phyloP scores from a whole-genome alignment of 225 moss, liverwort and hornwort genomes.

The Asterella californica region DNA sequence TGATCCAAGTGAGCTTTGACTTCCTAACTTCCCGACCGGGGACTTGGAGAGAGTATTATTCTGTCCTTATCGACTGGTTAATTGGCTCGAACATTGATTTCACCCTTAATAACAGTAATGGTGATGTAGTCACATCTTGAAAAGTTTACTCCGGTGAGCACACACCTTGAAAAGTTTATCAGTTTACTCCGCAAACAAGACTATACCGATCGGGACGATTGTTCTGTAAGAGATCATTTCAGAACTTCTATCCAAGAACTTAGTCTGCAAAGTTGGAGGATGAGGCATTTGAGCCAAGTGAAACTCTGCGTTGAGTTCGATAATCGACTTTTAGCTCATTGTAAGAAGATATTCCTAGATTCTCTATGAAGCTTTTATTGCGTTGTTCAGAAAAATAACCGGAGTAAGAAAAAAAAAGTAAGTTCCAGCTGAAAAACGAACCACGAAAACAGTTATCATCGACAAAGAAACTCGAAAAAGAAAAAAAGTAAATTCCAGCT shows the following conservation, averaged over 20 bases:
- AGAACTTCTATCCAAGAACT: background rate
- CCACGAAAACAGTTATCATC: no score
- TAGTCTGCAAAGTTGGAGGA: constrained; percentile 53
- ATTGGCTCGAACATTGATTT: constrained; percentile 62
- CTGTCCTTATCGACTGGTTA: constrained; percentile 71
- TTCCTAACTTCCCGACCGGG: constrained; percentile 72
- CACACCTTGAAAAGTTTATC: constrained; percentile 44
- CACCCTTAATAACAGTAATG: constrained; percentile 44
- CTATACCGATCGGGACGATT: background rate
- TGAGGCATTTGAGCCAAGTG: constrained; percentile 52
- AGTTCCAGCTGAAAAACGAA: no score
- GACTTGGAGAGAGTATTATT: constrained; percentile 65
- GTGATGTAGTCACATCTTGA: constrained; percentile 77
- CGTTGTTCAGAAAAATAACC: no score
- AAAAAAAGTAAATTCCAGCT: no score
- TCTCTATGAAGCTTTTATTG: no score
- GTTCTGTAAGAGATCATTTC: background rate
- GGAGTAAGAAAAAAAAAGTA: no score
- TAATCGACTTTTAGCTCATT: no score
- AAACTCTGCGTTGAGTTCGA: constrained; percentile 56
- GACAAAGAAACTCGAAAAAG: no score
- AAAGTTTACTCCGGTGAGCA: constrained; percentile 84
- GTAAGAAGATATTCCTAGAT: no score
- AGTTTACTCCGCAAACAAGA: background rate
- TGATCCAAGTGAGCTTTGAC: constrained; percentile 80